A percentile compares a stretch with the other conserved stretches of the same genome.
Conservation (phyloP, 352 stramenopile species). For the Albugo candida region DNA sequence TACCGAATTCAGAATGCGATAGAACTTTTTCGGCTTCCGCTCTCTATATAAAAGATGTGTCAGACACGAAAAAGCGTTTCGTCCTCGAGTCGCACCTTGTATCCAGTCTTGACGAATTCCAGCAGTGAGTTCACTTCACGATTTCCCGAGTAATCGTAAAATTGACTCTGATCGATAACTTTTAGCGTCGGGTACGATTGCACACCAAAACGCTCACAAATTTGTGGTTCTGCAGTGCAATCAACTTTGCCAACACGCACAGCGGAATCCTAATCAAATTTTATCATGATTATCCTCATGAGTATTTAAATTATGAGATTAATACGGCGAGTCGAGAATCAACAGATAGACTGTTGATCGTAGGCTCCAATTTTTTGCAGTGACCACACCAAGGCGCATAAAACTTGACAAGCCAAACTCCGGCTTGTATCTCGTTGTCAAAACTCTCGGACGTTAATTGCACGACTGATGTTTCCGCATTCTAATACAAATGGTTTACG, state of each 20-base stretch:
- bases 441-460: constrained; percentile 14
- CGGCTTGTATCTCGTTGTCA: constrained; percentile 25
- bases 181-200: constrained; percentile 71
- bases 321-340: constrained; percentile 16
- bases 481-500: no score
- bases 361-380: constrained; percentile 57
- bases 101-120: constrained; percentile 27
- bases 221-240: constrained; percentile 44
- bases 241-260: constrained; percentile 52
- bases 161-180: constrained; percentile 31
- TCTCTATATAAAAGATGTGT: constrained; percentile 5
- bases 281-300: constrained; percentile 7
- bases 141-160: constrained; percentile 48
- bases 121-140: constrained; percentile 35
- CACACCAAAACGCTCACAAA: constrained; percentile 67
- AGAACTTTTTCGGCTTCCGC: constrained; percentile 34
- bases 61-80: not conserved
- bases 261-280: constrained; percentile 9
- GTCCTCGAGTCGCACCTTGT: constrained; percentile 24
- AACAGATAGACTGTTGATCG: constrained; percentile 33
- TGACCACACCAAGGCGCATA: constrained; percentile 73
- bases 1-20: constrained; percentile 33
- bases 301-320: not conserved
- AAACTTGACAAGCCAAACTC: constrained; percentile 69
- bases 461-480: no score